A percentile compares a stretch with the other conserved stretches of the same genome.
Conservation (phyloP, 2,329 filamentous ascomycete genomes). For the Delphinella strobiligena region DNA sequence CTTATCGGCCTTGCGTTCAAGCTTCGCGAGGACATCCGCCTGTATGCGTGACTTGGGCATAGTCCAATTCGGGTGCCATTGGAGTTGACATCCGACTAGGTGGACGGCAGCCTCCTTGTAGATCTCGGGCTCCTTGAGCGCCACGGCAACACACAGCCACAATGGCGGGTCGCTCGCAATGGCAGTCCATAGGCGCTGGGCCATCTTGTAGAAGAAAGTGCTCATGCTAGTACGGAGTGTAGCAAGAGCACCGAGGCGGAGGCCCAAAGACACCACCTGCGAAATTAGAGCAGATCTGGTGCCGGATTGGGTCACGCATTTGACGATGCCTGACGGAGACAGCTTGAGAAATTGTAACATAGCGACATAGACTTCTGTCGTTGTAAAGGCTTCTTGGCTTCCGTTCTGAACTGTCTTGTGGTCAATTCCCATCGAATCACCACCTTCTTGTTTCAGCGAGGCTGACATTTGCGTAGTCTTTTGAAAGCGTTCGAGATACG, state of each 20-base stretch:
- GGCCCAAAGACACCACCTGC: background rate
- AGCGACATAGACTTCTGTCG: background rate
- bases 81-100: background rate
- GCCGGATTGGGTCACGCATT: background rate
- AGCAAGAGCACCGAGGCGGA: background rate
- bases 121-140: background rate
- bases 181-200: background rate
- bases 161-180: background rate
- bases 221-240: background rate
- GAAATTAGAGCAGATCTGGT: background rate
- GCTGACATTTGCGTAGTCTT: background rate
- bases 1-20: background rate
- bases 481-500: background rate
- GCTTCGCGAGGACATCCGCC: background rate
- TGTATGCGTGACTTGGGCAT: background rate
- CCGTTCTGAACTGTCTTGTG: no score
- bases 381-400: no score
- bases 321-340: background rate
- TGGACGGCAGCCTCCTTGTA: background rate
- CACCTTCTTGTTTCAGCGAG: background rate
- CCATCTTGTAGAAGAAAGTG: background rate
- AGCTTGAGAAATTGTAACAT: background rate
- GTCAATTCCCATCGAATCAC: background rate
- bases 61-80: background rate
- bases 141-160: background rate